phyloP scores from a whole-genome alignment of 139 green algal species.

The Nannochloris sp. region DNA sequence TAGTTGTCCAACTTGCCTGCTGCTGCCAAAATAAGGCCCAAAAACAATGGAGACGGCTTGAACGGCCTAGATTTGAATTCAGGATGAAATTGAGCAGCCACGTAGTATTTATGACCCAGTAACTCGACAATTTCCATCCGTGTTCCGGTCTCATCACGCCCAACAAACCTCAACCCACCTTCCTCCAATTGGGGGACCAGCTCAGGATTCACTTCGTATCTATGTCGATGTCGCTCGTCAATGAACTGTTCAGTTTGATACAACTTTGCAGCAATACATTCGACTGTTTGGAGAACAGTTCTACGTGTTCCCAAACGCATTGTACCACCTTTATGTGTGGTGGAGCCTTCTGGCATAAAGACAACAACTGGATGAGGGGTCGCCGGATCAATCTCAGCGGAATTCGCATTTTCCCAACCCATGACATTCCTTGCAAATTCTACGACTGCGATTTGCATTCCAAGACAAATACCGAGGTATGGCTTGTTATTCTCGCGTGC shows the following conservation, averaged over 20 bases:
- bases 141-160: slow-evolving; percentile 78
- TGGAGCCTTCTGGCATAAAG: slow-evolving; percentile 95
- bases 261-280: slow-evolving; percentile 87
- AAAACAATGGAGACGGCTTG: slow-evolving; percentile 75
- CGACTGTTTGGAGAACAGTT: slow-evolving; percentile 83
- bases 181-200: slow-evolving; percentile 79
- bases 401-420: slow-evolving; percentile 71
- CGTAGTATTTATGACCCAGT: slow-evolving; percentile 77
- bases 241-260: slow-evolving; percentile 80
- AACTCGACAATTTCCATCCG: slow-evolving; percentile 98
- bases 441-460: slow-evolving; percentile 97
- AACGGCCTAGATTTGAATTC: slow-evolving; percentile 83
- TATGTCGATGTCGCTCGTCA: slow-evolving; percentile 91
- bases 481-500: slow-evolving; percentile 69
- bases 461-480: slow-evolving; percentile 98
- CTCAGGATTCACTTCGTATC: slow-evolving; percentile 94
- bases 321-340: slow-evolving; percentile 90
- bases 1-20: slow-evolving; percentile 31
- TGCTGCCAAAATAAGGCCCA: slow-evolving; percentile 76
- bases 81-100: slow-evolving; percentile 83
- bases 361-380: slow-evolving; percentile 80
- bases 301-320: slow-evolving; percentile 88
- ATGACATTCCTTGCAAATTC: slow-evolving; percentile 94
- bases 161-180: slow-evolving; percentile 81
- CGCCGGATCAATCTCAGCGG: slow-evolving; percentile 76